phyloP scores from a whole-genome alignment of 176 grass and related monocot genomes.

The Oryza longistaminata region DNA sequence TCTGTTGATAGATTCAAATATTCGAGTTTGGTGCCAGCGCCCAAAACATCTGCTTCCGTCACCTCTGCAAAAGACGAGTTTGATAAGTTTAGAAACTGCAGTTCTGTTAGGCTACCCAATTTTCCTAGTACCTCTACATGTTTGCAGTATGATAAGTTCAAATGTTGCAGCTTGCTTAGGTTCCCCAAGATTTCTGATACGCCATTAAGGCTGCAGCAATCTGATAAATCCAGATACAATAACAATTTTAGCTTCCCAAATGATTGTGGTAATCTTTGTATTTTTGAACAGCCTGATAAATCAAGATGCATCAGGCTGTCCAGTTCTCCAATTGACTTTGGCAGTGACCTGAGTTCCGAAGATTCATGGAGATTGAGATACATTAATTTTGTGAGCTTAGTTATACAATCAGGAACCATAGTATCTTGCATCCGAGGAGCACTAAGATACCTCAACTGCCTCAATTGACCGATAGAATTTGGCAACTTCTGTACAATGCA shows the following conservation, averaged over 20 bases:
- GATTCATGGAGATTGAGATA: background rate
- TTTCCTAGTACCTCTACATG: background rate
- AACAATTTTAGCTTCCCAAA: too few species aligned
- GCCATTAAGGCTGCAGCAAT: background rate
- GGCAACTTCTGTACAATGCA: too few species aligned
- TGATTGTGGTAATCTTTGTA: background rate
- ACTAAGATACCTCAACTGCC: slow-evolving; percentile 16
- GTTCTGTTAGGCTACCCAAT: background rate
- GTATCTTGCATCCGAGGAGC: too few species aligned
- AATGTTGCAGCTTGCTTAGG: background rate
- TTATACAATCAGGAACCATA: background rate
- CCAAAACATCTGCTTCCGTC: too few species aligned
- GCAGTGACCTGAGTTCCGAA: background rate
- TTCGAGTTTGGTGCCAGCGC: background rate
- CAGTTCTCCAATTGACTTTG: background rate
- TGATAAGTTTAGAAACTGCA: background rate
- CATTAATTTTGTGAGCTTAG: background rate
- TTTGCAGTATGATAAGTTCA: background rate
- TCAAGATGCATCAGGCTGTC: background rate
- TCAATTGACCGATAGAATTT: too few species aligned
- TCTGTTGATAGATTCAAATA: slow-evolving; percentile 19
- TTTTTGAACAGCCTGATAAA: background rate
- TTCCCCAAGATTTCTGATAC: background rate
- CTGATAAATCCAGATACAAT: background rate
- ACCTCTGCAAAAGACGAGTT: too few species aligned